Conservation (phyloP, 2,329 filamentous ascomycete genomes). For the Aaosphaeria arxii region DNA sequence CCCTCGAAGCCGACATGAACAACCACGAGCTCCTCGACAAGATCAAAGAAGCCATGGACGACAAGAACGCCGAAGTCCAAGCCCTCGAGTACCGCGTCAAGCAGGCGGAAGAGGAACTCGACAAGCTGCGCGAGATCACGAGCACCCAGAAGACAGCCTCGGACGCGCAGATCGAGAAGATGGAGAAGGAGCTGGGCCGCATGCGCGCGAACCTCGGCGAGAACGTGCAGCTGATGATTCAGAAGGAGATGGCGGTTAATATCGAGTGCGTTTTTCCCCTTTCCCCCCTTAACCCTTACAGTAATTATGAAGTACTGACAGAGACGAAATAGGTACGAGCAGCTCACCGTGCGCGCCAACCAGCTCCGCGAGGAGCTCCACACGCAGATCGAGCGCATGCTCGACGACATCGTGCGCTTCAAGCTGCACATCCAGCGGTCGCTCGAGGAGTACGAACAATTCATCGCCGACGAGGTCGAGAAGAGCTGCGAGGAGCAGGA, state of each 20-base stretch:
- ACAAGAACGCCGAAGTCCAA: slow-evolving; percentile 90
- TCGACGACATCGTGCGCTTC: slow-evolving; percentile 97
- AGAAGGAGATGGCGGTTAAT: slow-evolving; percentile 92
- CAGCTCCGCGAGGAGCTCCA: slow-evolving; percentile 94
- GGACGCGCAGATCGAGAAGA: slow-evolving; percentile 95
- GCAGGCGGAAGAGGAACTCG: slow-evolving; percentile 88
- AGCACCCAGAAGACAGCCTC: slow-evolving; percentile 83
- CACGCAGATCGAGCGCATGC: slow-evolving; percentile 90
- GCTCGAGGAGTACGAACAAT: slow-evolving; percentile 89
- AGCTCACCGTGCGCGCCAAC: slow-evolving; percentile 80
- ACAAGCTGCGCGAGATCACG: slow-evolving; percentile 84
- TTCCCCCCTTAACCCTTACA: neutral
- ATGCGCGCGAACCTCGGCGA: slow-evolving; percentile 83
- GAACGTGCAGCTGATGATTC: slow-evolving; percentile 87
- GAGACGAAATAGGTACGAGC: slow-evolving; percentile 63
- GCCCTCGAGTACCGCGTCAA: slow-evolving; percentile 83
- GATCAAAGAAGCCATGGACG: slow-evolving; percentile 94
- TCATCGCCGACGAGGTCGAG: slow-evolving; percentile 91
- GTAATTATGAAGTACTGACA: neutral
- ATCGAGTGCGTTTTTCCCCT: slow-evolving; percentile 69
- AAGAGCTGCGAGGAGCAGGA: slow-evolving; percentile 52
- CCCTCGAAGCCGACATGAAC: slow-evolving; percentile 88
- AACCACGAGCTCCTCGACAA: slow-evolving; percentile 91
- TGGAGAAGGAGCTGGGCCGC: slow-evolving; percentile 96
- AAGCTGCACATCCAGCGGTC: slow-evolving; percentile 95